phyloP scores from a whole-genome alignment of 148 eudicot genomes.

The Silene uniflora region DNA sequence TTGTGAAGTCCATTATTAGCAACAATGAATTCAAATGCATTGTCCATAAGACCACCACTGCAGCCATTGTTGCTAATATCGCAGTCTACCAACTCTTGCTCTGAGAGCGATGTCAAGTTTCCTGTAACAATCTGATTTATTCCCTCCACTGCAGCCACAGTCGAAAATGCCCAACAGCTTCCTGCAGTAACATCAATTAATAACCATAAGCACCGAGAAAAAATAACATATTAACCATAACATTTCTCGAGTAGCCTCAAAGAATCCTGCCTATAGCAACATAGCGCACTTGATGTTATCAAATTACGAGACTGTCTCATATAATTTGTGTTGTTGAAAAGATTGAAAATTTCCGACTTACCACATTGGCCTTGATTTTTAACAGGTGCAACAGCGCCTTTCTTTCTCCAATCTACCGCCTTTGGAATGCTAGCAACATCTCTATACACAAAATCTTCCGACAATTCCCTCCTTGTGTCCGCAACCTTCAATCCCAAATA shows the following conservation, averaged over 20 bases:
- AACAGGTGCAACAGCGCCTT: conserved; percentile 56
- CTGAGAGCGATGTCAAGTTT: conserved; percentile 45
- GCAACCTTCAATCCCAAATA: conserved; percentile 36
- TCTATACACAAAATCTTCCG: conserved; percentile 31
- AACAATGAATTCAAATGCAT: conserved; percentile 45
- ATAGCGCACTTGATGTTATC: not conserved
- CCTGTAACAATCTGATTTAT: conserved; percentile 62
- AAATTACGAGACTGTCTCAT: too few relatives aligned
- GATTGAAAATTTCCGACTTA: conserved; percentile 22
- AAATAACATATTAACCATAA: not conserved
- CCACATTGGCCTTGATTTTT: conserved; percentile 63
- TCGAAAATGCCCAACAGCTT: conserved; percentile 71
- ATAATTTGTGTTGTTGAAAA: too few relatives aligned
- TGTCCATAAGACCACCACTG: conserved; percentile 60
- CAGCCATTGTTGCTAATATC: conserved; percentile 49
- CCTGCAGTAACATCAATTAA: conserved; percentile 25
- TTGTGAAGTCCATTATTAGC: conserved; percentile 47
- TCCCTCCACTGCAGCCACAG: conserved; percentile 61
- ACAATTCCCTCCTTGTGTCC: not conserved
- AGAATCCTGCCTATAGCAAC: not conserved
- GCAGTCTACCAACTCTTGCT: conserved; percentile 60
- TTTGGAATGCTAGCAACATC: conserved; percentile 35
- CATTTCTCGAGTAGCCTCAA: not conserved
- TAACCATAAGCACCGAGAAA: not conserved
- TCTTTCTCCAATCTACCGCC: conserved; percentile 58